Evolutionary conservation across 345 rosid genomes (phyloP).

Genomic region (Eucalyptus cloeziana): DNA sequence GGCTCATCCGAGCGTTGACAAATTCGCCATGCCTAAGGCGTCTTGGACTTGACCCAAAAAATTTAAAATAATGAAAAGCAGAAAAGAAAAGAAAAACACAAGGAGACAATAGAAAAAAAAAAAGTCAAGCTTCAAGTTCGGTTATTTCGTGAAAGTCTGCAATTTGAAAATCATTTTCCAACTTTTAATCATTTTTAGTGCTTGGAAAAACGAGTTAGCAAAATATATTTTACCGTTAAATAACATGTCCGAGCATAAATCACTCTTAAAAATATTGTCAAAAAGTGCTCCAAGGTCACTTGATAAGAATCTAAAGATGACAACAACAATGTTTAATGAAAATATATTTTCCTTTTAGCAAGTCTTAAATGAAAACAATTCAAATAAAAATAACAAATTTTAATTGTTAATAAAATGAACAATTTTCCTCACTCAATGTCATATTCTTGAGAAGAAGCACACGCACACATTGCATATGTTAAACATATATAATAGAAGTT

Average conservation of each 20-base stretch:
- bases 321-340: no score
- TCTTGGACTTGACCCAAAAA: not conserved
- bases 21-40: not conserved
- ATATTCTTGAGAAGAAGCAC: no score
- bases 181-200: not conserved
- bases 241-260: not conserved
- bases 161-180: not conserved
- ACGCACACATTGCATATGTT: no score
- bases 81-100: not conserved
- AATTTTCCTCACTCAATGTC: no score
- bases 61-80: not conserved
- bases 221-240: not conserved
- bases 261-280: not conserved
- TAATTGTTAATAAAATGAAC: no score
- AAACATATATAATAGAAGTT: not conserved
- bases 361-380: not conserved
- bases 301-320: not conserved
- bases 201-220: no score
- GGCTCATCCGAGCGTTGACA: not conserved
- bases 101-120: not conserved
- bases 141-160: not conserved
- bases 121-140: not conserved
- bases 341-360: not conserved
- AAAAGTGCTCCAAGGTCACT: not conserved
- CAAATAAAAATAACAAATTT: no score